Conservation (phyloP, 78 protist species). For the Isochrysis galbana region DNA sequence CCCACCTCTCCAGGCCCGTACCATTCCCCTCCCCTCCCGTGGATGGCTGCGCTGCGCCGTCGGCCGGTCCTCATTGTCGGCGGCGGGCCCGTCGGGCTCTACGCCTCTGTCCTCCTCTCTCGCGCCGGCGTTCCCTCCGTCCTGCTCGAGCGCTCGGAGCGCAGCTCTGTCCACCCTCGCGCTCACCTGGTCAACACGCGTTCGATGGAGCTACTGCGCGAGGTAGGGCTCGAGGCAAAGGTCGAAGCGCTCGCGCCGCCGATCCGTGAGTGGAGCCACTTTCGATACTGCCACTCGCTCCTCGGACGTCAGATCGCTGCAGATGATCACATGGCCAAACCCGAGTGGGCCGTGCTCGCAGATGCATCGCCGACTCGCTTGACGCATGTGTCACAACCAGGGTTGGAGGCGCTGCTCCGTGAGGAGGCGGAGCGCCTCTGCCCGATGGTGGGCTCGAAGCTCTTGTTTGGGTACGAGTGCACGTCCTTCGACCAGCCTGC, state of each 20-base stretch:
- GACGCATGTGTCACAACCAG: not conserved
- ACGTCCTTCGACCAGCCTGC: not conserved
- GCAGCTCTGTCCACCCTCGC: not conserved
- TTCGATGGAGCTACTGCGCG: not conserved
- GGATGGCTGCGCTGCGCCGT: too few relatives aligned
- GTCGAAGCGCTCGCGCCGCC: not conserved
- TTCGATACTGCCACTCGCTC: not conserved
- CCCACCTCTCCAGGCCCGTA: too few relatives aligned
- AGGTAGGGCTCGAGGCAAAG: not conserved
- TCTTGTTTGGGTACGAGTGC: not conserved
- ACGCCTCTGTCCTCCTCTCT: not conserved
- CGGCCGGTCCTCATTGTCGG: not conserved
- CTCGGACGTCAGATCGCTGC: not conserved
- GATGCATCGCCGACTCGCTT: not conserved
- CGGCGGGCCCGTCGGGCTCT: slow-evolving; percentile 39
- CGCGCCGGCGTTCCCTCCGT: not conserved
- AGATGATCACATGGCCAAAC: not conserved
- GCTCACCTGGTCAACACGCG: slow-evolving; percentile 18
- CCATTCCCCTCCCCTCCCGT: too few relatives aligned
- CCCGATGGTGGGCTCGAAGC: not conserved
- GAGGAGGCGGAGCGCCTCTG: not conserved
- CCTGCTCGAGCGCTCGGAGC: not conserved
- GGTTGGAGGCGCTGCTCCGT: not conserved
- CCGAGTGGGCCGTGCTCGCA: not conserved
- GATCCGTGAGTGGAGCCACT: not conserved